phyloP scores from a whole-genome alignment of 1,139 yeast species.

The Taphrina betulina region DNA sequence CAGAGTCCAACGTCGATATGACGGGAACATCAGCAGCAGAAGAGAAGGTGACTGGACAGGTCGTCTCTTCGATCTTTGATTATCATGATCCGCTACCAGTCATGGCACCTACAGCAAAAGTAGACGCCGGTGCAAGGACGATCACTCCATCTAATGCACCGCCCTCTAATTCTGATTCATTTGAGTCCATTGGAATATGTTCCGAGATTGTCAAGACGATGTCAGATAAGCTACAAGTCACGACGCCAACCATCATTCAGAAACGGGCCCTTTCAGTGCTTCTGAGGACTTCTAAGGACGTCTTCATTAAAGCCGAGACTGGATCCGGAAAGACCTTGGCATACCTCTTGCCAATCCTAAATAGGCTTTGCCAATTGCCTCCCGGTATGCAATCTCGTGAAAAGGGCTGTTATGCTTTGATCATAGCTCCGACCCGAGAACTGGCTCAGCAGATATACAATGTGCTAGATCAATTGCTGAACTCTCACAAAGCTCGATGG shows the following conservation, averaged over 20 bases:
- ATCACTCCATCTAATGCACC: conserved; percentile 78
- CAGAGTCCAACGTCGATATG: neutral
- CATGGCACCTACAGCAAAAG: conserved; percentile 43
- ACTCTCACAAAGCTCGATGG: conserved; percentile 50
- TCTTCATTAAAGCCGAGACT: conserved; percentile 90
- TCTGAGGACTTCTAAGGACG: conserved; percentile 45
- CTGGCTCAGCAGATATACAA: conserved; percentile 87
- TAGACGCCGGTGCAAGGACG: conserved; percentile 43
- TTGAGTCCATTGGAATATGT: conserved; percentile 68
- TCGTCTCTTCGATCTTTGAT: conserved; percentile 84
- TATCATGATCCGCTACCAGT: conserved; percentile 53
- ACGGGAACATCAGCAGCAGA: neutral
- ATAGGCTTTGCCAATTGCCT: conserved; percentile 60
- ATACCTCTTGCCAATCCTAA: conserved; percentile 77
- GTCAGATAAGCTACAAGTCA: conserved; percentile 57
- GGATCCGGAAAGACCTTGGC: conserved; percentile 97
- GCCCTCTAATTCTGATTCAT: conserved; percentile 59
- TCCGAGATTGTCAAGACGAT: conserved; percentile 57
- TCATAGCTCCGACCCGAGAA: conserved; percentile 90
- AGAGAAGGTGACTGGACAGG: conserved; percentile 24
- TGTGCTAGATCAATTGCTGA: conserved; percentile 50
- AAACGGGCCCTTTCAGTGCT: conserved; percentile 75
- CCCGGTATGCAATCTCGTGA: conserved; percentile 57
- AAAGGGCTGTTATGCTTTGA: conserved; percentile 84
- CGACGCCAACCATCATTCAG: conserved; percentile 83